A percentile compares a stretch with the other conserved stretches of the same genome.
phyloP scores from a whole-genome alignment of 139 green algal genomes.

The Protoeuglena noctilucae region DNA sequence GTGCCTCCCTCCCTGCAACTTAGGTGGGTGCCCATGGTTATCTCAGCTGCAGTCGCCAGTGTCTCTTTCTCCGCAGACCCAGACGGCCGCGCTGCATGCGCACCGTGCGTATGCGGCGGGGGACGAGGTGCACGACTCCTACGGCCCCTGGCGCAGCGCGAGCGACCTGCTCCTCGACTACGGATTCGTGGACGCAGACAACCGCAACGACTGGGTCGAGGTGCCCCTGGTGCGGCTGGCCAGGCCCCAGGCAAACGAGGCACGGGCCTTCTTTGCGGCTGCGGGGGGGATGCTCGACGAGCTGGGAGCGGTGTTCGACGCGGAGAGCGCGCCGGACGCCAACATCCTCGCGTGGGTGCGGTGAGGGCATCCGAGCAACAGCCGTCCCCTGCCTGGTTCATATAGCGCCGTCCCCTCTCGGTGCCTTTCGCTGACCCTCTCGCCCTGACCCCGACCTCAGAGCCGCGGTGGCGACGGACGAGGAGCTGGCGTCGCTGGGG shows the following conservation, averaged over 20 bases:
- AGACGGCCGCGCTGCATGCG: slow-evolving; percentile 7
- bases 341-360: slow-evolving; percentile 10
- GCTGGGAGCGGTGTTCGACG: neutral
- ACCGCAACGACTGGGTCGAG: slow-evolving; percentile 9
- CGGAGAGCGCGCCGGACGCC: neutral
- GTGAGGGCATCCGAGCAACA: slow-evolving; percentile 1
- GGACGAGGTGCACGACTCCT: slow-evolving; percentile 28
- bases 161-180: slow-evolving; percentile 36
- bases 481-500: neutral
- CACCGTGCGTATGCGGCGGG: slow-evolving; percentile 14
- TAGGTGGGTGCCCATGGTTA: no score
- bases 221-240: neutral
- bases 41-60: no score
- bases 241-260: neutral
- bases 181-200: slow-evolving; percentile 21
- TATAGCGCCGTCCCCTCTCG: no score
- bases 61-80: no score
- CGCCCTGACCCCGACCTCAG: no score
- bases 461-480: neutral
- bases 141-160: slow-evolving; percentile 21
- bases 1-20: no score
- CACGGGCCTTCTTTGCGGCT: neutral
- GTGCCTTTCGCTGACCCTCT: no score
- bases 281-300: neutral
- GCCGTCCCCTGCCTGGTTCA: no score